A percentile compares a stretch with the other conserved stretches of the same genome.
phyloP scores from a whole-genome alignment of 345 rosid species.

The Gossypium herbaceum region DNA sequence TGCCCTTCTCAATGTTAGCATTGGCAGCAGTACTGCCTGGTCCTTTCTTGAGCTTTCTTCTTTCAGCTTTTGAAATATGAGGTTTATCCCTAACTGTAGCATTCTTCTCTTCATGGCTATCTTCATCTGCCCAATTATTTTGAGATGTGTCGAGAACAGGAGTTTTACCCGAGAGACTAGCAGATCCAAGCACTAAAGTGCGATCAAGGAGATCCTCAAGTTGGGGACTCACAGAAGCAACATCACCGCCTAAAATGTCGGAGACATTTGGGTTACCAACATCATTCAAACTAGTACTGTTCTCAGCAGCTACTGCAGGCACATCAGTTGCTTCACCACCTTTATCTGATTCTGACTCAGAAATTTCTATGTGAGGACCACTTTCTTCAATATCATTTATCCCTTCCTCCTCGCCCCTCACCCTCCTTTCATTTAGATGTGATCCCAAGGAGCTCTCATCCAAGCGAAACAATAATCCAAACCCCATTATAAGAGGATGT shows the following conservation, averaged over 20 bases:
- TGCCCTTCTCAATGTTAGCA: conserved; percentile 33
- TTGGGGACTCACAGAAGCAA: conserved; percentile 50
- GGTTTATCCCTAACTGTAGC: conserved; percentile 55
- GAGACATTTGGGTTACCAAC: conserved; percentile 26
- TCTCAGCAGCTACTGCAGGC: conserved; percentile 27
- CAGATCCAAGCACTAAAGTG: conserved; percentile 88
- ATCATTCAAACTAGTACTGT: conserved; percentile 21
- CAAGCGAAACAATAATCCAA: conserved; percentile 91
- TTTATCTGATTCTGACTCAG: conserved; percentile 61
- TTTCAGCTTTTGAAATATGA: conserved; percentile 78
- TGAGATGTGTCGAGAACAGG: conserved; percentile 38
- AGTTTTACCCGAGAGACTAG: conserved; percentile 38
- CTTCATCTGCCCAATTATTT: conserved; percentile 36
- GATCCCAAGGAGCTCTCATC: conserved; percentile 98
- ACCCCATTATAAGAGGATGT: conserved; percentile 96
- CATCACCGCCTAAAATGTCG: conserved; percentile 32
- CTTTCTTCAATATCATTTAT: conserved; percentile 55
- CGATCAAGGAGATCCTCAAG: conserved; percentile 93
- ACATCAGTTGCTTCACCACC: conserved; percentile 33
- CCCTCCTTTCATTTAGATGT: conserved; percentile 94
- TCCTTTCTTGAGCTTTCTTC: conserved; percentile 85
- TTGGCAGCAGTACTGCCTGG: conserved; percentile 38
- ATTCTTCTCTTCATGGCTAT: conserved; percentile 43
- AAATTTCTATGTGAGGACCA: conserved; percentile 35
- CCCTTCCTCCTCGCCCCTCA: conserved; percentile 94